Conservation (phyloP, 495 filamentous ascomycete genomes). For the Penicillium maclennaniae region DNA sequence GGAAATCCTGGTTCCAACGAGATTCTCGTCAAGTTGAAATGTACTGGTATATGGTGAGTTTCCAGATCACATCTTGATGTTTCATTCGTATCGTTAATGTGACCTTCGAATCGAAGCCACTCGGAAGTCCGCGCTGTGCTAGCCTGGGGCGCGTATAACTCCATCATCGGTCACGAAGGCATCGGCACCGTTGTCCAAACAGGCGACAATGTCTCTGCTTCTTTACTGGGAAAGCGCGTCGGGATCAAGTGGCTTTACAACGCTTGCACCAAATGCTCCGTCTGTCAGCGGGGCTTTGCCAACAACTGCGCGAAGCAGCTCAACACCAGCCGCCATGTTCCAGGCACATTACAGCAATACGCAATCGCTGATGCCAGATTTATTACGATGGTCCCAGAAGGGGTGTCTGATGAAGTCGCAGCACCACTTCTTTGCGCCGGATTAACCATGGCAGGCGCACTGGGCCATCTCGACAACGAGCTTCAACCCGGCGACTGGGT, state of each 20-base stretch:
- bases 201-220: slow-evolving; percentile 17
- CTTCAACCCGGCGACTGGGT: slow-evolving; percentile 29
- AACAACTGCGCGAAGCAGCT: slow-evolving; percentile 33
- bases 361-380: slow-evolving; percentile 29
- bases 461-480: slow-evolving; percentile 21
- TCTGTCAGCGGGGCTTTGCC: slow-evolving; percentile 23
- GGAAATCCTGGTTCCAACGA: slow-evolving; percentile 15
- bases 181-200: slow-evolving; percentile 27
- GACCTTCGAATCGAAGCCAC: slow-evolving; percentile 7
- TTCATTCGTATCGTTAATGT: neutral
- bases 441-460: slow-evolving; percentile 28
- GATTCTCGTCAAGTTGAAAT: slow-evolving; percentile 20
- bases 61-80: neutral
- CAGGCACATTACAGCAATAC: slow-evolving; percentile 41
- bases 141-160: slow-evolving; percentile 21
- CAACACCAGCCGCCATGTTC: slow-evolving; percentile 32
- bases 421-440: slow-evolving; percentile 37
- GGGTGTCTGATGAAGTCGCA: slow-evolving; percentile 23
- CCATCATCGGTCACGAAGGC: slow-evolving; percentile 39
- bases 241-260: slow-evolving; percentile 40
- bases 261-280: slow-evolving; percentile 35
- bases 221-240: slow-evolving; percentile 27
- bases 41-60: slow-evolving; percentile 23
- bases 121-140: slow-evolving; percentile 26
- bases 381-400: slow-evolving; percentile 26